Conservation (phyloP, 208 protist species). For the Wallacemonas collosoma region DNA sequence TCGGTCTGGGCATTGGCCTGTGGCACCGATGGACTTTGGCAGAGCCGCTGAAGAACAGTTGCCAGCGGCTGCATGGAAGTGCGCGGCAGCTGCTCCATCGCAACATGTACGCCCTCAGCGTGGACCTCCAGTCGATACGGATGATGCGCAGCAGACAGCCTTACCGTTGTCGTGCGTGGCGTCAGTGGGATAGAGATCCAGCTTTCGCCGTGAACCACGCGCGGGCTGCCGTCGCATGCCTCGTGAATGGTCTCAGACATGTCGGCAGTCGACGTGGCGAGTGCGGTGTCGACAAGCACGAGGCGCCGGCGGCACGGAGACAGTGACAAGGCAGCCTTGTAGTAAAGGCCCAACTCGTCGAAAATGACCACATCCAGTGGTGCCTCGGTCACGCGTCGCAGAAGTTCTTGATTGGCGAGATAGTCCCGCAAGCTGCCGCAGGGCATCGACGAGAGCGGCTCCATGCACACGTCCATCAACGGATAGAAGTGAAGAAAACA, state of each 20-base stretch:
- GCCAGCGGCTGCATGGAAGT: background rate
- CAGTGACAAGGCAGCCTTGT: slow-evolving; percentile 26
- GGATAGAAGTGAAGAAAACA: background rate
- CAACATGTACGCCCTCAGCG: background rate
- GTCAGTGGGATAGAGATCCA: slow-evolving; percentile 3
- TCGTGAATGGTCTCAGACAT: too few species aligned
- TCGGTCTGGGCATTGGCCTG: too few species aligned
- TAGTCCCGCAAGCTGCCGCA: slow-evolving; percentile 31
- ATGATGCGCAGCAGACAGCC: background rate
- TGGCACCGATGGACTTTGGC: background rate
- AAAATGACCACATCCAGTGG: slow-evolving; percentile 32
- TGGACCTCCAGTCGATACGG: background rate
- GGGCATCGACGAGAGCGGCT: background rate
- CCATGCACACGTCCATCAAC: background rate
- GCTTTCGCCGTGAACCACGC: background rate
- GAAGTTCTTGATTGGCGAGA: slow-evolving; percentile 21
- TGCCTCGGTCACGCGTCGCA: slow-evolving; percentile 20
- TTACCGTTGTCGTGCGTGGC: background rate
- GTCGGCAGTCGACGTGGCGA: too few species aligned
- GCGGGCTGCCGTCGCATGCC: background rate
- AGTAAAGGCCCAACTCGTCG: slow-evolving; percentile 25
- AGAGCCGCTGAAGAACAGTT: slow-evolving; percentile 3
- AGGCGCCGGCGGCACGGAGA: slow-evolving; percentile 15
- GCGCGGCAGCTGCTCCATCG: background rate
- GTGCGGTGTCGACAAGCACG: slow-evolving; percentile 8